These are phyloP conservation scores for Penicillium sp. DNA, from an alignment of 2,329 filamentous ascomycete genomes.

Conservation along the genomic window DNA sequence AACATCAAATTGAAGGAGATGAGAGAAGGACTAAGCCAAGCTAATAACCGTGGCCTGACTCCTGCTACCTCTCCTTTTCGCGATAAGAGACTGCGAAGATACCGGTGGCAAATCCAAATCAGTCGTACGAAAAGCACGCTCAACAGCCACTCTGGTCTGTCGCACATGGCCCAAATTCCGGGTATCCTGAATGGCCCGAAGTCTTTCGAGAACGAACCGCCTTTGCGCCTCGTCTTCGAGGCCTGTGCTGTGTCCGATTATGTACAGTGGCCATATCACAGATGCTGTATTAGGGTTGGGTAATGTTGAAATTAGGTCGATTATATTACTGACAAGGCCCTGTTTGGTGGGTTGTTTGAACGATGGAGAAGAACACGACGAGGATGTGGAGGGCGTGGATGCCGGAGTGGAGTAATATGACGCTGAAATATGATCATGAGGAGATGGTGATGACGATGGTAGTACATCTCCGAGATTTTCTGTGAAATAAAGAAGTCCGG, in stretches of 20 bases:
- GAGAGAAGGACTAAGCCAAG: neutral
- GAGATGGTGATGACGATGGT: neutral
- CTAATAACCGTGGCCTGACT: neutral
- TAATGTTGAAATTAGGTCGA: conserved; percentile 19
- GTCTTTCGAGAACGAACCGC: conserved; percentile 27
- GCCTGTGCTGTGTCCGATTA: conserved; percentile 21
- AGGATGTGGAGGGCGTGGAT: neutral
- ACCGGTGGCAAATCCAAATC: conserved; percentile 2
- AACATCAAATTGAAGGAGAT: neutral
- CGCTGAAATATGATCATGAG: neutral
- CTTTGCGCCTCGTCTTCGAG: conserved; percentile 23
- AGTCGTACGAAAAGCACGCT: conserved; percentile 19
- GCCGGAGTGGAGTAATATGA: neutral
- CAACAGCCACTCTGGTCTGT: conserved; percentile 20
- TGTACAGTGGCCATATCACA: conserved; percentile 23
- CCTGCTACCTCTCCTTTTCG: neutral
- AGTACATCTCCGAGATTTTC: conserved; percentile 17
- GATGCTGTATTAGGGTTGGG: conserved; percentile 19
- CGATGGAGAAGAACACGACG: neutral
- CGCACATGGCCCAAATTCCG: conserved; percentile 29
- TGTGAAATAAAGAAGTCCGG: conserved; percentile 27
- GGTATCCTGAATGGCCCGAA: conserved; percentile 20
- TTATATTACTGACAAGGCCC: conserved; percentile 18
- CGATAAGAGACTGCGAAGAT: neutral
- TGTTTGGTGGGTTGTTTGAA: conserved; percentile 9